Evolutionary conservation across 225 moss, liverwort and hornwort genomes (phyloP).

Genomic region (Neckera pumila): DNA sequence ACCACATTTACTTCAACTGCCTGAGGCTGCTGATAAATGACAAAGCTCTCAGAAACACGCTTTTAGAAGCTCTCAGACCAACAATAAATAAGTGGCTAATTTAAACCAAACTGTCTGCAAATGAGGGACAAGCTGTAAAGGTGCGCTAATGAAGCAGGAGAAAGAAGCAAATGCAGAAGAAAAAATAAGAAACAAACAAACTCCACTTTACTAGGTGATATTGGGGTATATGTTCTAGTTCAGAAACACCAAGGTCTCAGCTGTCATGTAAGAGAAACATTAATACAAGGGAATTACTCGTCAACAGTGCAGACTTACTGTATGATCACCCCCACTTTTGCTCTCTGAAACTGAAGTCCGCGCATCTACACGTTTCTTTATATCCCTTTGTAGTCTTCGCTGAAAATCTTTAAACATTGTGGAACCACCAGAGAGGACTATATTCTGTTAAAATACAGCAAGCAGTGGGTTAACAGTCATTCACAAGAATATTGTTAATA

Average conservation of each 20-base stretch:
- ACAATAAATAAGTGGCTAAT: background rate
- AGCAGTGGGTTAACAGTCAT: background rate
- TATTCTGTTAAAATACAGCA: slow-evolving; percentile 33
- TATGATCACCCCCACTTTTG: slow-evolving; percentile 52
- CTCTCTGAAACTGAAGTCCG: slow-evolving; percentile 53
- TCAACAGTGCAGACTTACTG: slow-evolving; percentile 26
- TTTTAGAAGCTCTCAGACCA: background rate
- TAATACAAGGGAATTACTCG: background rate
- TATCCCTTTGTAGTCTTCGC: slow-evolving; percentile 82
- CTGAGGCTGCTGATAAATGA: slow-evolving; percentile 40
- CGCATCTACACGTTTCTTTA: slow-evolving; percentile 85
- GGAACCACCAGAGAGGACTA: slow-evolving; percentile 89
- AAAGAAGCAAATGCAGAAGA: background rate
- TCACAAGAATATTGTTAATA: background rate
- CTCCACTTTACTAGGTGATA: background rate
- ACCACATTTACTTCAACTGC: slow-evolving; percentile 92
- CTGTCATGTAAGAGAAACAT: background rate
- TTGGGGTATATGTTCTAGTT: background rate
- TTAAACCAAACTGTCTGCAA: background rate
- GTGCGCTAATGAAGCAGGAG: background rate
- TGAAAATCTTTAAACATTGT: slow-evolving; percentile 97
- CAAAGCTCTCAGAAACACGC: background rate
- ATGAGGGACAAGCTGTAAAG: background rate
- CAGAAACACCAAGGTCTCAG: background rate
- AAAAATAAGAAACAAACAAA: background rate